Percentiles rank a stretch among this genome's conserved stretches.
Conservation (phyloP, 805 yeast genomes). For the Zygoascus ofunaensis region DNA sequence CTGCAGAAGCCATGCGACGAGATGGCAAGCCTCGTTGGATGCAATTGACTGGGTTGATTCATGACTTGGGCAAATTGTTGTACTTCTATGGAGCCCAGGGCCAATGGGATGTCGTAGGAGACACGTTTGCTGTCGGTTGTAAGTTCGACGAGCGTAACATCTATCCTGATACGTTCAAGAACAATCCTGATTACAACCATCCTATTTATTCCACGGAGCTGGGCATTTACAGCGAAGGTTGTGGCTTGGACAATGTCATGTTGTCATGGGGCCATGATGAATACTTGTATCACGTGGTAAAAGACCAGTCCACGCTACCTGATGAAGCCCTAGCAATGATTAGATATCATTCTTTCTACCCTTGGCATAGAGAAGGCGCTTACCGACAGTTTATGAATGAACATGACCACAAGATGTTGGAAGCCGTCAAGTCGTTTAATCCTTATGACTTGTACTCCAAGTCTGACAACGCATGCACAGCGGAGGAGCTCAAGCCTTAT, state of each 20-base stretch:
- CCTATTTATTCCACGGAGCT: conserved; percentile 58
- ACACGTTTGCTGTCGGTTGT: conserved; percentile 71
- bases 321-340: conserved; percentile 65
- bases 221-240: conserved; percentile 54
- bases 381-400: conserved; percentile 56
- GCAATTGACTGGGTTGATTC: conserved; percentile 63
- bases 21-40: conserved; percentile 69
- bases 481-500: conserved; percentile 46
- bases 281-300: conserved; percentile 65
- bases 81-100: conserved; percentile 66
- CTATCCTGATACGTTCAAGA: conserved; percentile 48
- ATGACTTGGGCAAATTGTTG: conserved; percentile 59
- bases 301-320: conserved; percentile 53
- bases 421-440: conserved; percentile 58
- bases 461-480: conserved; percentile 40
- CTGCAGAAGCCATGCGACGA: conserved; percentile 62
- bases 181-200: conserved; percentile 52
- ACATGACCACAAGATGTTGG: conserved; percentile 49
- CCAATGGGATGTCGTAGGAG: conserved; percentile 78
- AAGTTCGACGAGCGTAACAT: conserved; percentile 50
- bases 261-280: conserved; percentile 76
- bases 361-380: conserved; percentile 67
- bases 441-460: conserved; percentile 63
- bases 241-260: conserved; percentile 64
- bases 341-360: conserved; percentile 65